Base-by-base conservation (phyloP, 2,329 filamentous ascomycete genomes). In the Fusarium nanum region DNA sequence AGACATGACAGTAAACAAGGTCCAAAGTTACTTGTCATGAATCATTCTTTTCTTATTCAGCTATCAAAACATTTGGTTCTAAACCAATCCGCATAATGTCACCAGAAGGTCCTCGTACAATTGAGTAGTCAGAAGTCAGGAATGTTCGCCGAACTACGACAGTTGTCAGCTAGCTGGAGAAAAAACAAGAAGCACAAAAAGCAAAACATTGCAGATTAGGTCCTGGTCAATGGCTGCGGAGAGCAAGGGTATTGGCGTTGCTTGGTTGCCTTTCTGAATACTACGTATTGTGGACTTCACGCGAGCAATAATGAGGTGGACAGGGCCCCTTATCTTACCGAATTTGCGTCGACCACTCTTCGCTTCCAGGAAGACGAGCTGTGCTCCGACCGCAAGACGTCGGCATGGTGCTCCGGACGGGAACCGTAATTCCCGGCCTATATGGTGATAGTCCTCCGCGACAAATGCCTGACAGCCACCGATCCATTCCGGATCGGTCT, bases 171-270 rank as follows among this genome's bases (percentile, higher is more conserved):
- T 32, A 23, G n/a, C 34, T 44, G 46, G 40, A 56, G 41, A 45
- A 57, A 46, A 54, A 61, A 49, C 48, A 64, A 62, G 60, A 49
- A 49, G 37, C 61, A 69, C 45, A 59, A 50, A 64, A 64, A 68
- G 57, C 52, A 55, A 55, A 53, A 48, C 42, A 40, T 50, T 20
- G 32, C 49, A 45, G 54, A 20, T 52, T 30, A 45, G 50, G 22
- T 52, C 34, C 13, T 34, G 40, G 22, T 34, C 34, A 22, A 50
- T 47, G 13, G 7, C 18, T 56, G 48, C 52, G 54, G 45, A 60
- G 28, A 57, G 56, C 34, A 27, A 48, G 53, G 58, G 40, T 42
- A 44, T 48, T 58, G 60, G 32, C 18, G 41, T 18, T 56, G 20
- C 40, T 47, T 32, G 28, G 18, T 28, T 59, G 22, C 23, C 30